Evolutionary conservation across 805 yeast genomes (phyloP), one percentile per base, ranked within the genome.

Genomic region (Metschnikowia colocasiae): DNA sequence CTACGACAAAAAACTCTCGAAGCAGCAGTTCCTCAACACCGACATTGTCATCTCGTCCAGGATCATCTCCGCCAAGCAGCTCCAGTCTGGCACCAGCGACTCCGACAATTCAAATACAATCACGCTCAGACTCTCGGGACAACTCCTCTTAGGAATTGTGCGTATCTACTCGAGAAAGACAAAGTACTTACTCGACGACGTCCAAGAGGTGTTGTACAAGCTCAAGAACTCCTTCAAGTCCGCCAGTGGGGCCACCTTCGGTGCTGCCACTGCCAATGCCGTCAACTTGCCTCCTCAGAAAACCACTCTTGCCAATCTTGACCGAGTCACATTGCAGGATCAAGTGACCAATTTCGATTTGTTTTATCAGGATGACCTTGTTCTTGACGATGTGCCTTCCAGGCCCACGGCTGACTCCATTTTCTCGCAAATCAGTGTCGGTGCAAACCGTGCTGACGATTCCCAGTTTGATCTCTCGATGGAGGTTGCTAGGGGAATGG

Each of bases 161-260:
- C 75, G 88, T 48, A 91, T 91, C 19, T 91, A 89, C 64, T 83
- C 94, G 10, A 73, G 92, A 50, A 87, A 91, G 64, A 88, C 96
- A 23, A 85, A 84, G 56, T 87, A 87, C 54, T 69, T 91, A 20
- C 70, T 86, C 42, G 95, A 88, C 47, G 97, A 91, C 61, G 32
- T 88, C 34, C 77, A 82, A 41, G 95, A 87, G 55, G 85, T 89
- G 3, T 64, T 89, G 49, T 66, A 81, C 53, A 84, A 82, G 57
- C 71, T 90, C 59, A 87, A 85, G 59, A 77, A 85, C 30, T 78
- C 87, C 2, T 85, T 87, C 64, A 67, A 67, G 53, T 59, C 61
- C 31, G 72, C 73, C 31, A 68, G 68, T 55, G 72, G 73, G 4
- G 62, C 59, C 40, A 49, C 58, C 13, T 54, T 56, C 18, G 53